Conservation (phyloP, 257 asterid species). For the Eucommia ulmoides region DNA sequence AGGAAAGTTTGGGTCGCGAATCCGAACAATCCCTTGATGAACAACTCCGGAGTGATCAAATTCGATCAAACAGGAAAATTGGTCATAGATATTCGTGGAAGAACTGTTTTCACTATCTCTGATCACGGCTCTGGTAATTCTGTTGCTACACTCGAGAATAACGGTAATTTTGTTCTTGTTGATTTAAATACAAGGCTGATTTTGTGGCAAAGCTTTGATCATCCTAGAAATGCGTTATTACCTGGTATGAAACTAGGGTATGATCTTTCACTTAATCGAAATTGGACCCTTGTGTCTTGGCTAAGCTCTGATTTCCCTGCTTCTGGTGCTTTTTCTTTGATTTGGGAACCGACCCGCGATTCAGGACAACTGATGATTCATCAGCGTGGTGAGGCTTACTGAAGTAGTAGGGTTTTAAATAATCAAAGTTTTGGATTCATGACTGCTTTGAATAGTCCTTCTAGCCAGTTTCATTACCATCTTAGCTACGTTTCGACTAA, state of each 20-base stretch:
- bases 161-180: background rate
- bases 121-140: background rate
- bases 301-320: background rate
- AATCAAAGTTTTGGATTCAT: background rate
- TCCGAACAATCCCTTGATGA: constrained; percentile 12
- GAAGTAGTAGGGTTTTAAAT: background rate
- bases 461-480: background rate
- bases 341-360: background rate
- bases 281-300: background rate
- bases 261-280: background rate
- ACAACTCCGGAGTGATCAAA: constrained; percentile 7
- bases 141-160: background rate
- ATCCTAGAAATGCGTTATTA: background rate
- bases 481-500: background rate
- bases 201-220: no score
- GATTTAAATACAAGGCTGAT: background rate
- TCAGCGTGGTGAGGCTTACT: background rate
- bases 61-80: constrained; percentile 20
- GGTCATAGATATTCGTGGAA: constrained; percentile 8
- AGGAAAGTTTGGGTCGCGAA: constrained; percentile 33
- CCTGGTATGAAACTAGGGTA: background rate
- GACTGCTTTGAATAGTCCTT: background rate
- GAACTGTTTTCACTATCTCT: constrained; percentile 10
- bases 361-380: background rate
- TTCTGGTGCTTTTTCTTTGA: background rate